Evolutionary conservation across 1,284 basidiomycete genomes (phyloP).

Genomic region (Trichosporon sp.): DNA sequence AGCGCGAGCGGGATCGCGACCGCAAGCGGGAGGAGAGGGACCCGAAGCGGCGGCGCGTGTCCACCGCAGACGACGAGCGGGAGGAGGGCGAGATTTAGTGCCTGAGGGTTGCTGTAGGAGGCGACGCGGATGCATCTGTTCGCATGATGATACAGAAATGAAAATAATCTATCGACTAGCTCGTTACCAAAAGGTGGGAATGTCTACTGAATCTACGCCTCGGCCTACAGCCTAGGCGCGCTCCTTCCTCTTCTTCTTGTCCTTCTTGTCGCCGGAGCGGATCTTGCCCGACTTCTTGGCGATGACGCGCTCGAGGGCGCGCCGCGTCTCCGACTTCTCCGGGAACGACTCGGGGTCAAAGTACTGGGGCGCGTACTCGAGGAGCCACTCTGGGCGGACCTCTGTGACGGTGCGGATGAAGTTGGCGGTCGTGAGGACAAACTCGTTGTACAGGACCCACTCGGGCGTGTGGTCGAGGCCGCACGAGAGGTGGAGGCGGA

Average conservation of each 20-base stretch:
- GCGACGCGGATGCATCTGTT: not conserved
- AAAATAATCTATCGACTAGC: not conserved
- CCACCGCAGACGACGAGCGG: conserved; percentile 11
- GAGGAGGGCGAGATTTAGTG: conserved; percentile 24
- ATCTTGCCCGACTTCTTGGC: conserved; percentile 27
- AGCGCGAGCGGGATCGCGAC: conserved; percentile 20
- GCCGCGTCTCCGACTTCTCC: conserved; percentile 38
- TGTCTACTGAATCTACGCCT: too few species aligned
- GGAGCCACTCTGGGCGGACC: conserved; percentile 81
- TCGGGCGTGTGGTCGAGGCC: conserved; percentile 90
- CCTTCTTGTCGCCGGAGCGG: conserved; percentile 11
- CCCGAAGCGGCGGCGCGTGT: conserved; percentile 22
- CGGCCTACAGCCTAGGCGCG: too few species aligned
- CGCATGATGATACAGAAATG: conserved; percentile 3
- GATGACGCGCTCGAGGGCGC: conserved; percentile 42
- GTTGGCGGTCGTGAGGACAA: conserved; percentile 80
- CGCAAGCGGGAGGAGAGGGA: conserved; percentile 23
- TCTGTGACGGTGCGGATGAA: conserved; percentile 92
- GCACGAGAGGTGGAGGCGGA: conserved; percentile 89
- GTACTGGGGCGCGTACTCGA: conserved; percentile 75
- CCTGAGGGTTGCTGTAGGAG: not conserved
- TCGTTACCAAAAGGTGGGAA: not conserved
- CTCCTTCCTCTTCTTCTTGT: conserved; percentile 37
- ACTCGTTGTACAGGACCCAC: conserved; percentile 98
- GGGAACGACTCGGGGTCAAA: conserved; percentile 52